Base-by-base conservation (phyloP, 257 asterid genomes). In the Forsythia viridissima region DNA sequence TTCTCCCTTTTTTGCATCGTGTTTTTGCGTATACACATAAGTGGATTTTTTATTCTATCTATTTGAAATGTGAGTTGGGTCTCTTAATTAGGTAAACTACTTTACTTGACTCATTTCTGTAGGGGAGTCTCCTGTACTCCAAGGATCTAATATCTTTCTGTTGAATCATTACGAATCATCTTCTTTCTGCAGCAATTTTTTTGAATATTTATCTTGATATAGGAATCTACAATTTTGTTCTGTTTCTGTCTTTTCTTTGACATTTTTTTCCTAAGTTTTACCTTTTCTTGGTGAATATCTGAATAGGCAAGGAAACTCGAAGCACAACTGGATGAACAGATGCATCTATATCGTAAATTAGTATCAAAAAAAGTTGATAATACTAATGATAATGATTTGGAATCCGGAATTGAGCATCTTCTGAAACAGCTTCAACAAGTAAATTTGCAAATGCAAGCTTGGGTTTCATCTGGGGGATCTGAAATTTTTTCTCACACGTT, bases 391-490 rank as follows among this genome's bases (percentile, higher is more conserved):
- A 89, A 82, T 77, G 97, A 88, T 70, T 82, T 91, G 84, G 98
- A 93, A 82, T 89, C 91, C 37, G 94, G 97, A 77, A 88, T 94
- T 70, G 94, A 85, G 46, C 97, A 90, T 77, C 90, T 91, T 73
- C 91, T 95, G 81, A 95, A 89, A 83, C 98, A 95, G 82, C 98
- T 95, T 78, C 93, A 91, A 80, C 96, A 88, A 84, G 90, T 91
- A 68, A 90, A 93, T 90, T 80, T 86, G 76, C 97, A 93, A 86
- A 95, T 95, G 99, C 99, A 95, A 85, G 90, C 98, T 72, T 95
- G 98, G 99, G 91, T 93, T 83, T 93, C 99, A 79, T 90, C 98
- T 18, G 99, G 98, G 75, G 99, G 99, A 85, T 93, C 97, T 6
- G 99, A 94, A 83, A 93, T 90, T 13, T 93, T 90, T 83, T 94